phyloP scores from a whole-genome alignment of 805 yeast genomes.

The Candida golubevii region DNA sequence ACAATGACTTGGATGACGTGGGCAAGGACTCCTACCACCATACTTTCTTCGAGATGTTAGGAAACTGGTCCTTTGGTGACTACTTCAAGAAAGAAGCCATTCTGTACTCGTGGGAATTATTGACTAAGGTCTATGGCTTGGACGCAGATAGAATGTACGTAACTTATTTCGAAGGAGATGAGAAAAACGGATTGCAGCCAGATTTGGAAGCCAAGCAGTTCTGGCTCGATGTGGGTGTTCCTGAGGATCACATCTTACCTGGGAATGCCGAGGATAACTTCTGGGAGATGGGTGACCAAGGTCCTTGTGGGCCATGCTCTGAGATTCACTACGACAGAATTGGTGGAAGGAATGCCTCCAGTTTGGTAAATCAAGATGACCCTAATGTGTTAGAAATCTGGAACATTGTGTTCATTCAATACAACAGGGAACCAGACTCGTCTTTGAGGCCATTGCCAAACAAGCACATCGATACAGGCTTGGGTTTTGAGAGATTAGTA shows the following conservation, averaged over 20 bases:
- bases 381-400: constrained; percentile 97
- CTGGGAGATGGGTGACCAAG: constrained; percentile 99
- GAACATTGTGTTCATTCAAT: constrained; percentile 97
- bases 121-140: constrained; percentile 81
- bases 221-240: constrained; percentile 86
- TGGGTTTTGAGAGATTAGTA: constrained; percentile 98
- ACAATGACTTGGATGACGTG: constrained; percentile 95
- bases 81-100: constrained; percentile 95
- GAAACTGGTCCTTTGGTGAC: constrained; percentile 99
- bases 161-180: constrained; percentile 95
- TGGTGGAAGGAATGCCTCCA: constrained; percentile 95
- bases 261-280: constrained; percentile 90
- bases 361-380: constrained; percentile 91
- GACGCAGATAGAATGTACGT: constrained; percentile 81
- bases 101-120: constrained; percentile 82
- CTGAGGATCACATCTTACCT: constrained; percentile 88
- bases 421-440: constrained; percentile 87
- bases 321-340: constrained; percentile 97
- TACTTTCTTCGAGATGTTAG: constrained; percentile 98
- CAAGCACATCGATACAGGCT: constrained; percentile 95
- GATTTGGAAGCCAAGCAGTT: constrained; percentile 88
- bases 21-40: constrained; percentile 98
- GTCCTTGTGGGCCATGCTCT: constrained; percentile 99
- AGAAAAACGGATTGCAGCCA: constrained; percentile 74
- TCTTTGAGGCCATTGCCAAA: constrained; percentile 81